Conservation (phyloP, 2,329 filamentous ascomycete species). For the Thielaviopsis populi region DNA sequence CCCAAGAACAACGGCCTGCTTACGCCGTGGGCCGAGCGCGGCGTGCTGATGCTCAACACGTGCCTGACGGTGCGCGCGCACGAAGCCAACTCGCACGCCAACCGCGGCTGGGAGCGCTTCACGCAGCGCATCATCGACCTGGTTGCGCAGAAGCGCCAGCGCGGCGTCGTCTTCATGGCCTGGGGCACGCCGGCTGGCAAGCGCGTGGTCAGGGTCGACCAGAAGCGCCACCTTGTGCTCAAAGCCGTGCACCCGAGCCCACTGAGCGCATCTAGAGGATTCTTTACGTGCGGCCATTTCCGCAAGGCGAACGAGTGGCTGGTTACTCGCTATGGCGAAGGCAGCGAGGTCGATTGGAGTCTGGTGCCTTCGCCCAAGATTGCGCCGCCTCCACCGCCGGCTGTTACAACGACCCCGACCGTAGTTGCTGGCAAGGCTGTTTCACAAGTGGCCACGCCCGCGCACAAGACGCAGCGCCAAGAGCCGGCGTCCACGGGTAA, state of each 20-base stretch:
- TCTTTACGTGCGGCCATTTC: slow-evolving; percentile 73
- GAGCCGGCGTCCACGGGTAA: slow-evolving; percentile 1
- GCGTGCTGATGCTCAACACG: slow-evolving; percentile 86
- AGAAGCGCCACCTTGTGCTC: slow-evolving; percentile 62
- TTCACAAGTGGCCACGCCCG: slow-evolving; percentile 5
- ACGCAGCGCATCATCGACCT: slow-evolving; percentile 85
- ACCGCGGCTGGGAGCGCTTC: slow-evolving; percentile 82
- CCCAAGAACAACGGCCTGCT: slow-evolving; percentile 67
- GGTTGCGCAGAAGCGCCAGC: slow-evolving; percentile 58
- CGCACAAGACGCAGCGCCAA: background rate
- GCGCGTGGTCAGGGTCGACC: slow-evolving; percentile 59
- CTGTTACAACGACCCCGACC: slow-evolving; percentile 16
- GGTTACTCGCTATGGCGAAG: slow-evolving; percentile 58
- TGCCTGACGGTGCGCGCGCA: slow-evolving; percentile 86
- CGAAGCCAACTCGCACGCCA: slow-evolving; percentile 71
- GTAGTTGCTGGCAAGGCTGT: slow-evolving; percentile 17
- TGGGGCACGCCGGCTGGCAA: slow-evolving; percentile 81
- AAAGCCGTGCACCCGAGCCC: slow-evolving; percentile 85
- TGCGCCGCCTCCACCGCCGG: slow-evolving; percentile 19
- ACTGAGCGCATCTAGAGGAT: slow-evolving; percentile 69
- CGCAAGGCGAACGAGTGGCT: slow-evolving; percentile 77
- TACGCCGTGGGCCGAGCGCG: slow-evolving; percentile 85
- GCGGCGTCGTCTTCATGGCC: slow-evolving; percentile 84
- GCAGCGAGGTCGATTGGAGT: slow-evolving; percentile 75
- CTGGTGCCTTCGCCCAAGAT: slow-evolving; percentile 25